A percentile compares a stretch with the other conserved stretches of the same genome.
Conservation (phyloP, 2,329 filamentous ascomycete species). For the Pestalotiopsis sp. region DNA sequence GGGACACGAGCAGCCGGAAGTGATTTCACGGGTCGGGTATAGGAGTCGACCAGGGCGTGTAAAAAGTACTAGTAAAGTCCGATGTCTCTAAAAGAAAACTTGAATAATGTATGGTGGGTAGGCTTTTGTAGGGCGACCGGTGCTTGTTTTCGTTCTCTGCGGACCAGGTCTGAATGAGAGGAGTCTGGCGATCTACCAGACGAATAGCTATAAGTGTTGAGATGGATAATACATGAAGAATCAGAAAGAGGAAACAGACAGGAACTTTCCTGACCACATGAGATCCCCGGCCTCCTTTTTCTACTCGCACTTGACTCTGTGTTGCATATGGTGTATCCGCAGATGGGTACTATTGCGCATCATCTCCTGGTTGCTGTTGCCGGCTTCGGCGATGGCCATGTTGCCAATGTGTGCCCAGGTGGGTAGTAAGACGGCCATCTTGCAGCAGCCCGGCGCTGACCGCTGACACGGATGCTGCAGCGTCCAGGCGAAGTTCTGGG, state of each 20-base stretch:
- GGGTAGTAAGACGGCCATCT: not conserved
- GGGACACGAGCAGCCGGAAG: not conserved
- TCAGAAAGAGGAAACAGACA: not conserved
- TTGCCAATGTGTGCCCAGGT: too few relatives aligned
- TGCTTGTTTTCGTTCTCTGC: slow-evolving; percentile 8
- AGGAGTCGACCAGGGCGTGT: slow-evolving; percentile 2
- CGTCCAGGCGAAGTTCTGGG: not conserved
- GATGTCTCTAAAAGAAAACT: not conserved
- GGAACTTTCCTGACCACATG: not conserved
- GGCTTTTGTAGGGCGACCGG: not conserved
- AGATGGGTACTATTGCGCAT: not conserved
- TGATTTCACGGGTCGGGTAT: not conserved
- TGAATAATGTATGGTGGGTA: not conserved
- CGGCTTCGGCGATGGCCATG: not conserved
- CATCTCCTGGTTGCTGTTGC: not conserved
- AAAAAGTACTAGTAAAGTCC: slow-evolving; percentile 1
- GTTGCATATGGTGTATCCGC: not conserved
- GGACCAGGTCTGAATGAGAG: not conserved
- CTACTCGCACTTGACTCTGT: not conserved
- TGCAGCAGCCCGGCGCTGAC: not conserved
- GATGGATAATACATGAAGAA: not conserved
- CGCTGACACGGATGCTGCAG: slow-evolving; percentile 6
- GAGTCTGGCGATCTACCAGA: not conserved
- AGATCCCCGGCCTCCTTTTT: not conserved
- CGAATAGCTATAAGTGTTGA: too few relatives aligned